Percentiles rank a stretch among this genome's conserved stretches.
phyloP scores from a whole-genome alignment of 1,139 yeast genomes.

The Blastobotrys capitulatus region DNA sequence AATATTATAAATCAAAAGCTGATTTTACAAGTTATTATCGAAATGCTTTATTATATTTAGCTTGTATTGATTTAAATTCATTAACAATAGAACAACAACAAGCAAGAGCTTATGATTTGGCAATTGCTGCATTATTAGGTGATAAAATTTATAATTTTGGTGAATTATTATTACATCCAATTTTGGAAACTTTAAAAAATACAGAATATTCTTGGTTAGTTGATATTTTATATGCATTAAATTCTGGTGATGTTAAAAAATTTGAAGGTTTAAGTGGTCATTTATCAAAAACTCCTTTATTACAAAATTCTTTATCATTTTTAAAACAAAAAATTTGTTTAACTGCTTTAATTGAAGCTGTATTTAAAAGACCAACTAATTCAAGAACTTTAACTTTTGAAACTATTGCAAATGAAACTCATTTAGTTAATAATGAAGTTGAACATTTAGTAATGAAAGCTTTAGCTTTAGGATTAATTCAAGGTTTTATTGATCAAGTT shows the following conservation, averaged over 20 bases:
- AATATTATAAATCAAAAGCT: conserved; percentile 63
- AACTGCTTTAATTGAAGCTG: conserved; percentile 84
- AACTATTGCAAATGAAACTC: conserved; percentile 73
- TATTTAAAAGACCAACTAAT: conserved; percentile 71
- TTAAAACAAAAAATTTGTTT: conserved; percentile 87
- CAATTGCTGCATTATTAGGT: conserved; percentile 85
- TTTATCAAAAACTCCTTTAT: conserved; percentile 50
- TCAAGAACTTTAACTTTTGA: conserved; percentile 68
- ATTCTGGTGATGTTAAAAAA: conserved; percentile 66
- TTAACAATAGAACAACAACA: conserved; percentile 50
- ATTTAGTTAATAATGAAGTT: conserved; percentile 61
- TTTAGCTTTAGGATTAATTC: conserved; percentile 71
- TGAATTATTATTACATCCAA: conserved; percentile 85
- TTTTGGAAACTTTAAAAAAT: conserved; percentile 52
- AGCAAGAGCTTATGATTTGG: conserved; percentile 70
- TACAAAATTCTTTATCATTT: conserved; percentile 57
- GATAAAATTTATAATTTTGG: conserved; percentile 94
- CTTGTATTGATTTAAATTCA: conserved; percentile 52
- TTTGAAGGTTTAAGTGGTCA: conserved; percentile 47
- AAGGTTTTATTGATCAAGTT: conserved; percentile 87
- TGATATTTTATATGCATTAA: conserved; percentile 61
- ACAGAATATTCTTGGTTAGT: conserved; percentile 67
- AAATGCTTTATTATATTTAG: conserved; percentile 55
- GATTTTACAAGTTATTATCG: conserved; percentile 80
- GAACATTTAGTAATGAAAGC: conserved; percentile 92